Conservation (phyloP, 805 yeast species). For the Ogataea pini region DNA sequence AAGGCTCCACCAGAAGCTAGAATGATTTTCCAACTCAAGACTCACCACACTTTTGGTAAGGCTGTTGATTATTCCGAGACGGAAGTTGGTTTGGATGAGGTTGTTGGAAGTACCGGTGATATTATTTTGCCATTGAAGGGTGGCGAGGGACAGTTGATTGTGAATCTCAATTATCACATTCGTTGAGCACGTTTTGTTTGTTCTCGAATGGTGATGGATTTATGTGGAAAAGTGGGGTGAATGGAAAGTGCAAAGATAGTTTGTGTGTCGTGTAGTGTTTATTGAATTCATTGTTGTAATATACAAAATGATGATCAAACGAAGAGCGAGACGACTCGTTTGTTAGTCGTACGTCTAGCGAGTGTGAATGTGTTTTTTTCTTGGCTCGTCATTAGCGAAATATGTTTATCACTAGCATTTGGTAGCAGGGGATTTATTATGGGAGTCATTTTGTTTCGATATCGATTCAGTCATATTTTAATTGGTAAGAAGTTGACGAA, state of each 20-base stretch:
- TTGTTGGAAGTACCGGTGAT: constrained; percentile 46
- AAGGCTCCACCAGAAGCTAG: constrained; percentile 63
- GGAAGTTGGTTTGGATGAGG: constrained; percentile 51
- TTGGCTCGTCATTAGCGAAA: too few species aligned
- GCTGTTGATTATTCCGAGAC: constrained; percentile 64
- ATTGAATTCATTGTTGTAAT: not conserved
- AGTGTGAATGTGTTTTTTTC: too few species aligned
- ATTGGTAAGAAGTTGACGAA: too few species aligned
- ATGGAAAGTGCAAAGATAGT: too few species aligned
- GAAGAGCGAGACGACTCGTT: not conserved
- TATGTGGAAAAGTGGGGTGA: too few species aligned
- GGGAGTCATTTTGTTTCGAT: too few species aligned
- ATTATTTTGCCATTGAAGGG: constrained; percentile 39
- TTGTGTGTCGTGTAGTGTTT: not conserved
- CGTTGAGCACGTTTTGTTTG: too few species aligned
- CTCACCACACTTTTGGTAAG: constrained; percentile 74
- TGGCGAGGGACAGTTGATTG: constrained; percentile 40
- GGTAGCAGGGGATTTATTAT: too few species aligned
- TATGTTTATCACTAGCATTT: too few species aligned
- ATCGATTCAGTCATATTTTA: too few species aligned
- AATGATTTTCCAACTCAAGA: constrained; percentile 59
- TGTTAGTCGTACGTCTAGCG: too few species aligned
- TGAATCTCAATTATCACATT: constrained; percentile 40
- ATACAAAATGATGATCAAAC: not conserved
- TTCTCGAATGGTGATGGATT: too few species aligned